These are phyloP conservation scores for Penicillium parvum DNA, from an alignment of 495 filamentous ascomycete genomes.

Conservation along the genomic window DNA sequence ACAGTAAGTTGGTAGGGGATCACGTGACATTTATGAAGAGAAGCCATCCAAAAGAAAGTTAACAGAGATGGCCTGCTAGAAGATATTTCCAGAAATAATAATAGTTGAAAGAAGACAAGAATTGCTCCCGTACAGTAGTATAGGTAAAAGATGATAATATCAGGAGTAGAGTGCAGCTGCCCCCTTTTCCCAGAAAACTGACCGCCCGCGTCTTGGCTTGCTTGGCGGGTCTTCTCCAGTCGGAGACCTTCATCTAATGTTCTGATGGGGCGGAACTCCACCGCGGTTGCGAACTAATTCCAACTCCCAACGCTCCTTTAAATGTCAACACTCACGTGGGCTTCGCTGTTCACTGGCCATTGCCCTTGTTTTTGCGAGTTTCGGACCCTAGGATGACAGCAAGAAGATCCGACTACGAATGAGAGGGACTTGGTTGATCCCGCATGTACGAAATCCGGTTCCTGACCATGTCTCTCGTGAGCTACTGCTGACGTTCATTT, in stretches of 20 bases:
- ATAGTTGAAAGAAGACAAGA: no score
- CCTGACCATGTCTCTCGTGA: slow-evolving; percentile 4
- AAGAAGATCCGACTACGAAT: neutral
- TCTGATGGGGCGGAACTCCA: slow-evolving; percentile 31
- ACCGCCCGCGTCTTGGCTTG: slow-evolving; percentile 20
- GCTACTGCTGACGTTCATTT: slow-evolving; percentile 19
- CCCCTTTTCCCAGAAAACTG: slow-evolving; percentile 8
- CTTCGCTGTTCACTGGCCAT: slow-evolving; percentile 1
- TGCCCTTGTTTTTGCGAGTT: neutral
- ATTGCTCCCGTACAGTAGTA: no score
- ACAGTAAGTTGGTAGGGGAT: no score
- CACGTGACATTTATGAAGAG: no score
- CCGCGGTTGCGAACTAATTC: slow-evolving; percentile 23
- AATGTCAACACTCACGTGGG: slow-evolving; percentile 19
- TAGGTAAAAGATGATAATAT: no score
- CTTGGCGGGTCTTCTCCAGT: slow-evolving; percentile 31
- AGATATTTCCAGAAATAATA: no score
- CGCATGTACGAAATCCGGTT: slow-evolving; percentile 15
- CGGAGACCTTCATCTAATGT: no score
- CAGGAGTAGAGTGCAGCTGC: no score
- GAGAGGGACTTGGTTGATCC: slow-evolving; percentile 16
- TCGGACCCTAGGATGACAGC: slow-evolving; percentile 13
- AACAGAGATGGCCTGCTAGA: no score
- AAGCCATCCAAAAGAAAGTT: no score
- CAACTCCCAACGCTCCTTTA: slow-evolving; percentile 27